Base-by-base conservation (phyloP, 139 green algal genomes). In the Coelastrella sp. region DNA sequence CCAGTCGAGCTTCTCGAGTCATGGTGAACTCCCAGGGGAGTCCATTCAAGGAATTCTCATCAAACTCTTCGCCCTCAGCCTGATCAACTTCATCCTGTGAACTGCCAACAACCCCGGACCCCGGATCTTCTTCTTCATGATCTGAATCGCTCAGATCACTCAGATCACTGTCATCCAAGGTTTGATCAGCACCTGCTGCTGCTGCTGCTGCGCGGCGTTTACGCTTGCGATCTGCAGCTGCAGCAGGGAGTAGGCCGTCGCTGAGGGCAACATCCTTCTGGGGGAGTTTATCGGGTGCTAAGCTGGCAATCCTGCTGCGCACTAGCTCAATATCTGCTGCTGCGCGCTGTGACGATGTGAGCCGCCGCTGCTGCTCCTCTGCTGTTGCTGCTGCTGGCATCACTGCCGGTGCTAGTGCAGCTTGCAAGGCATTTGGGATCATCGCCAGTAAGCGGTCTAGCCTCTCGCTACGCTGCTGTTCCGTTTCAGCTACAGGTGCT, bases 21-120 rank as follows among this genome's bases (percentile, higher is more conserved):
- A 95, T 94, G 59, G 80, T 91, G 80, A 95, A 93, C 90, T 94
- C 93, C 93, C 84, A 89, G 5, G 84, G 84, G 16, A 89, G 22
- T 3, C 71, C 68, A 59, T 60, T 58, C 54, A 89, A 14, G 7
- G 16, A 71, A 14, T 81, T 32, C 84, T 89, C 84, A n/a, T 82
- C 58, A 60, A 89, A 58, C 3, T 58, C 83, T 47, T 77, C 71
- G 6, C n/a, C 71, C 16, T 77, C 14, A 77, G n/a, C 71, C n/a
- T 77, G 17, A n/a, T 77, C 71, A 32, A 10, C 71, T 32, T 84
- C 54, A 59, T 64, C 20, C 77, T 66, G 47, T 86, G 11, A 20
- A 68, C 8, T 80, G 7, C 65, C 65, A 71, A 11, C 83, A 5
- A 32, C 54, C 16, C n/a, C 84, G 32, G 57, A 19, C 32, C 68